Conservation (phyloP, 345 rosid genomes). For the Trapa bicornis region DNA sequence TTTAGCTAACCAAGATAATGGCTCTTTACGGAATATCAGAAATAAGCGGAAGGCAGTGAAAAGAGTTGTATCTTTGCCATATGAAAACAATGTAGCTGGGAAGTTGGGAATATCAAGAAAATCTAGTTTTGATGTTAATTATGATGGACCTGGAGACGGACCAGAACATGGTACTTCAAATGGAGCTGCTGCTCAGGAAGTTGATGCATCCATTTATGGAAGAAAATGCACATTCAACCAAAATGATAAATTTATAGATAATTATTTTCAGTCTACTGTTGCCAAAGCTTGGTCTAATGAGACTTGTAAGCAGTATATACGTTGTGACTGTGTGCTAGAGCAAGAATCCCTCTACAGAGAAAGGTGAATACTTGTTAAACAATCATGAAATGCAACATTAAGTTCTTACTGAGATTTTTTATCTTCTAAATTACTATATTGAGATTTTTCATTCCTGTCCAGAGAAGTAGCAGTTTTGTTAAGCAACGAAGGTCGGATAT, state of each 20-base stretch:
- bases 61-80: constrained; percentile 39
- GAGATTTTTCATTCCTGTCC: constrained; percentile 17
- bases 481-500: constrained; percentile 54
- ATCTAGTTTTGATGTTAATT: constrained; percentile 22
- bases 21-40: constrained; percentile 38
- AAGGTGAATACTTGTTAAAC: constrained; percentile 26
- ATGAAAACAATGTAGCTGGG: constrained; percentile 24
- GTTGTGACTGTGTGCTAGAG: constrained; percentile 60
- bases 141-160: constrained; percentile 17
- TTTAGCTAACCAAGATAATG: constrained; percentile 29
- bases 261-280: constrained; percentile 38
- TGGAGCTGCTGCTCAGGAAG: constrained; percentile 11
- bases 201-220: constrained; percentile 15
- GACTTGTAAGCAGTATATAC: constrained; percentile 40
- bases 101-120: constrained; percentile 24
- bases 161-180: constrained; percentile 5
- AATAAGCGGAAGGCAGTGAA: constrained; percentile 41
- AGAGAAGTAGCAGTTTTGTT: constrained; percentile 70
- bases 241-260: constrained; percentile 44
- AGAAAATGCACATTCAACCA: constrained; percentile 19
- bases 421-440: constrained; percentile 2
- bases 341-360: constrained; percentile 41
- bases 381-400: too few species aligned
- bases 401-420: neutral
- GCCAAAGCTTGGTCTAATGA: constrained; percentile 50